phyloP scores from a whole-genome alignment of 176 grass and related monocot genomes.

The Puya raimondii region DNA sequence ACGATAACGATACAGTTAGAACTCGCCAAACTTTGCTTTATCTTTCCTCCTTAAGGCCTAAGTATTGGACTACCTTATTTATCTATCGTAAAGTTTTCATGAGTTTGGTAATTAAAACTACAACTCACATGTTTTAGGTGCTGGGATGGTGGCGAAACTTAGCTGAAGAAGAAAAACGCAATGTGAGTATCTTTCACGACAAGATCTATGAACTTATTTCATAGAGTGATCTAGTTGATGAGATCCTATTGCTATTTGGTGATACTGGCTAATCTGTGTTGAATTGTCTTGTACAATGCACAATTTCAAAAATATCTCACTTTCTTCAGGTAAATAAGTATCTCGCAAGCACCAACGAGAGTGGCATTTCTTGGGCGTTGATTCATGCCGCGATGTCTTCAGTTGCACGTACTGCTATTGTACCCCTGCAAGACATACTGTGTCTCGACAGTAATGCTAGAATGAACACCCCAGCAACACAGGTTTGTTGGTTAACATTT shows the following conservation, averaged over 20 bases:
- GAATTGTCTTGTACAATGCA: no score
- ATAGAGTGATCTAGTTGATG: neutral
- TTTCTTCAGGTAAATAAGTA: slow-evolving; percentile 55
- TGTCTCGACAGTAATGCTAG: slow-evolving; percentile 58
- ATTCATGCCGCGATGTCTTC: slow-evolving; percentile 57
- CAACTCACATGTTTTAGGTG: slow-evolving; percentile 23
- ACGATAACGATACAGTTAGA: slow-evolving; percentile 93
- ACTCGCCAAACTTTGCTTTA: neutral
- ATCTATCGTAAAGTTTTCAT: neutral
- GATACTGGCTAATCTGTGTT: no score
- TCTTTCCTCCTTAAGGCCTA: neutral
- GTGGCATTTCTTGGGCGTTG: slow-evolving; percentile 52
- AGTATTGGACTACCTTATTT: neutral
- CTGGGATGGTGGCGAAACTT: slow-evolving; percentile 79
- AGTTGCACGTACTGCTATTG: slow-evolving; percentile 57
- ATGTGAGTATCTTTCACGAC: slow-evolving; percentile 26
- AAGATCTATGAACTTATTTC: neutral
- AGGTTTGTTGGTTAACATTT: slow-evolving; percentile 26
- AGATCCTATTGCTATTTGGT: neutral
- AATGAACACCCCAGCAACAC: slow-evolving; percentile 90
- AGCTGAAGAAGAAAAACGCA: slow-evolving; percentile 53
- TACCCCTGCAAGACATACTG: slow-evolving; percentile 83
- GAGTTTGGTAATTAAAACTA: neutral
- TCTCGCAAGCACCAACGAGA: slow-evolving; percentile 31
- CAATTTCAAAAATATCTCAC: no score